phyloP scores from a whole-genome alignment of 768 basidiomycete genomes.

The Suillus paluster region DNA sequence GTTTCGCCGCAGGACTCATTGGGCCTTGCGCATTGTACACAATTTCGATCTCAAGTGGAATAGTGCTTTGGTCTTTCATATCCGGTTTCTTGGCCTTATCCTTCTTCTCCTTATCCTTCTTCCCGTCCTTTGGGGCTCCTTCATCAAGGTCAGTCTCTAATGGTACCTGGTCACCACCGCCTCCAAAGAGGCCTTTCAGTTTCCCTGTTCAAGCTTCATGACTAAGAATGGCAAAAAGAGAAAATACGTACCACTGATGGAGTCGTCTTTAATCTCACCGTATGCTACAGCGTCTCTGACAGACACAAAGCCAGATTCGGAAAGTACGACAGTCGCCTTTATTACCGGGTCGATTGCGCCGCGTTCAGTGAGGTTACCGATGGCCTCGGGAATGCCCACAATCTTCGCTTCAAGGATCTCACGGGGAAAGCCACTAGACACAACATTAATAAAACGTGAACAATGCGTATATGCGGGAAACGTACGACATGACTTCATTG shows the following conservation, averaged over 20 bases:
- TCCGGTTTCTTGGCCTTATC: constrained; percentile 33
- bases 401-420: constrained; percentile 78
- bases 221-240: constrained; percentile 8
- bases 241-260: constrained; percentile 60
- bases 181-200: constrained; percentile 87
- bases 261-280: constrained; percentile 84
- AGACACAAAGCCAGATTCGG: constrained; percentile 85
- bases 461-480: constrained; percentile 13
- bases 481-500: constrained; percentile 62
- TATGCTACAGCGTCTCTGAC: constrained; percentile 79
- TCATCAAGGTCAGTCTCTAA: constrained; percentile 35
- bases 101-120: constrained; percentile 43
- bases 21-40: constrained; percentile 69
- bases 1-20: constrained; percentile 80
- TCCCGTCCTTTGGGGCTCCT: constrained; percentile 38
- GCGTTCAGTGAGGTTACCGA: constrained; percentile 82
- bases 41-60: constrained; percentile 65
- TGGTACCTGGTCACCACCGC: constrained; percentile 40
- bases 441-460: constrained; percentile 2
- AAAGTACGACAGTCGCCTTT: constrained; percentile 82
- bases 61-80: constrained; percentile 59
- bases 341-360: constrained; percentile 84
- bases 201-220: constrained; percentile 55
- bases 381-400: constrained; percentile 71
- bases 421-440: constrained; percentile 66